Base-by-base conservation (phyloP, 2,329 filamentous ascomycete genomes). In the Graphiopsis chlorocephala region DNA sequence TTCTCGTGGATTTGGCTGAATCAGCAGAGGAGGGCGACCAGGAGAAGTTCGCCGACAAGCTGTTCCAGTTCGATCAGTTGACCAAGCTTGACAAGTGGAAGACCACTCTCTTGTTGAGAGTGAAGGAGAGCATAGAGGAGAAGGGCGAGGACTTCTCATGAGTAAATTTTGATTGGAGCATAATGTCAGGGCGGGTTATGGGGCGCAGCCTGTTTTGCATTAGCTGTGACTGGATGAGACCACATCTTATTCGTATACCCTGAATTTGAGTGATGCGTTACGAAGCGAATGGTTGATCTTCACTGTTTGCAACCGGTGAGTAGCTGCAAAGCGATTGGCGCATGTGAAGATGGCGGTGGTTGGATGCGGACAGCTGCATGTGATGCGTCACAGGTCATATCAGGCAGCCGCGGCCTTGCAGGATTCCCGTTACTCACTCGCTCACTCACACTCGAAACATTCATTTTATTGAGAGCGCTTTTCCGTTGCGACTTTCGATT, bases 21-120 rank as follows among this genome's bases (percentile, higher is more conserved):
- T 87, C 91, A 4, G 84, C 97, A 65, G 89, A 95, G 74, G 84
- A 86, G 33, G 88, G 89, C 64, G 91, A 96, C 72, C 89, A 90
- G 76, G 92, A 97, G 72, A 83, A 85, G 67, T 98, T 96, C 73
- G 86, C 90, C 25, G 92, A 96, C 74, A 93, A 93, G 77, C 79
- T 95, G 68, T 96, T 90, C 82, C 88, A 94, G 77, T 98, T 87
- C 75, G 93, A 97, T 77, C 91, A 96, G 81, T 84, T 97, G 81
- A 95, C 89, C 81, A 95, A 95, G 83, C 81, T 98, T 74, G 93
- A 97, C 76, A 95, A 94, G 82, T 98, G 94, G 94, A 97, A 97
- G 89, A 97, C 91, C 59, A 91, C 90, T 33, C 82, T 97, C 65
- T 78, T 97, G 68, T 81, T 96, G 74, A 86, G 88, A 71, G 85